Percentiles rank a stretch among this genome's conserved stretches.
Evolutionary conservation across 2,329 filamentous ascomycete genomes (phyloP).

Genomic region (Aaosphaeria arxii): DNA sequence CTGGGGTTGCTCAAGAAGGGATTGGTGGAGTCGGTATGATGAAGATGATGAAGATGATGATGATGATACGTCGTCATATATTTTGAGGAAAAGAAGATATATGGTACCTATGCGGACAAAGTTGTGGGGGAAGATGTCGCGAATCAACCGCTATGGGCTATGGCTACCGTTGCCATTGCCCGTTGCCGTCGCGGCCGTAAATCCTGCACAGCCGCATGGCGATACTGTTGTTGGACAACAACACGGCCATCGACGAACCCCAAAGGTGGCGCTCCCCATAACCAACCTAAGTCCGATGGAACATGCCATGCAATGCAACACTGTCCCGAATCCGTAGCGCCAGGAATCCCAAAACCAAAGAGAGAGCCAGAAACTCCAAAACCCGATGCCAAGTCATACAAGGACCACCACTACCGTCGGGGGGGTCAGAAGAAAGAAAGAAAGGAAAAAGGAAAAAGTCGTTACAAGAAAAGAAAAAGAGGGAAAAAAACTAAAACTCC

Average conservation of each 20-base stretch:
- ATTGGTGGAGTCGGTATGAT: conserved; percentile 15
- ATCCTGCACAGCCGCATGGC: no score
- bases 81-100: background rate
- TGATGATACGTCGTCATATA: background rate
- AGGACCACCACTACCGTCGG: no score
- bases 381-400: background rate
- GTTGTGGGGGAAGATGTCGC: no score
- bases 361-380: background rate
- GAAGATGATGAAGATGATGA: background rate
- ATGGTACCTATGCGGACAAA: no score
- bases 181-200: no score
- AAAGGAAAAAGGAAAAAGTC: background rate
- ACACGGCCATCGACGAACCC: no score
- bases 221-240: no score
- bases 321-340: background rate
- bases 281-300: no score
- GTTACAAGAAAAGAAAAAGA: background rate
- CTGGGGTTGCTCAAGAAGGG: conserved; percentile 23
- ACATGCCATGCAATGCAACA: background rate
- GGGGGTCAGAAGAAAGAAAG: background rate
- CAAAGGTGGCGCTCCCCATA: no score
- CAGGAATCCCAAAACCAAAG: background rate
- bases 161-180: no score
- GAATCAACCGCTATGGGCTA: no score
- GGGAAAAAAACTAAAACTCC: conserved; percentile 8